Evolutionary conservation across 345 rosid genomes (phyloP).

Genomic region (Salix exigua): DNA sequence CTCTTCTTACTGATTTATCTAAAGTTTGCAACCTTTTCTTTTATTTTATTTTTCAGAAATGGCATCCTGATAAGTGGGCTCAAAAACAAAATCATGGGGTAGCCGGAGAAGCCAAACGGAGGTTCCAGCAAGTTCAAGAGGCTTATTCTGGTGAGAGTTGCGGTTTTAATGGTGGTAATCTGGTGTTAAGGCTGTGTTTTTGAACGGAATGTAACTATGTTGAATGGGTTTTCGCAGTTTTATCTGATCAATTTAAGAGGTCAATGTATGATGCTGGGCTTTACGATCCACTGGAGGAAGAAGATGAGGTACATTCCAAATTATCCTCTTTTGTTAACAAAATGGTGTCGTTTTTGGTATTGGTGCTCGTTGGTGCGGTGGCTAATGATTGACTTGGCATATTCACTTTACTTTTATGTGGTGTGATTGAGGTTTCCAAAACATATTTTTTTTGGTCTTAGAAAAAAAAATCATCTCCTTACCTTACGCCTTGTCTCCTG

Average conservation of each 20-base stretch:
- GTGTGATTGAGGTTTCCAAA: background rate
- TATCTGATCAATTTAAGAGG: conserved; percentile 59
- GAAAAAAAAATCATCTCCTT: too few species aligned
- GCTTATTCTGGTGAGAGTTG: conserved; percentile 69
- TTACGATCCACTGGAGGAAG: conserved; percentile 67
- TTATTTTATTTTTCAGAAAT: conserved; percentile 43
- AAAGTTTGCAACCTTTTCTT: background rate
- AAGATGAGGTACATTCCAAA: conserved; percentile 56
- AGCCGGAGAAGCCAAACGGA: conserved; percentile 73
- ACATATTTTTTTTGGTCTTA: too few species aligned
- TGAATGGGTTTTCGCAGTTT: conserved; percentile 36
- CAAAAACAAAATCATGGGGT: conserved; percentile 45
- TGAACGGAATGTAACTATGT: background rate
- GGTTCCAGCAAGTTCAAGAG: conserved; percentile 89
- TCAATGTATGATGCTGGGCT: conserved; percentile 80
- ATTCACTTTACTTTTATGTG: background rate
- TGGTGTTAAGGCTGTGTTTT: background rate
- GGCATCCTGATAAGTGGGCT: conserved; percentile 85
- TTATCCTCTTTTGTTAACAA: background rate
- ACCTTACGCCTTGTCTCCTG: fast-evolving
- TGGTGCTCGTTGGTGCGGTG: background rate
- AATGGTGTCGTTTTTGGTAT: background rate
- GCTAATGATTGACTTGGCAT: background rate
- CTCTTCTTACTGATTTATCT: background rate
- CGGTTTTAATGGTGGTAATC: background rate